A percentile compares a stretch with the other conserved stretches of the same genome.
Evolutionary conservation across 83 land plant genomes (phyloP).

Genomic region (Thuja plicata): DNA sequence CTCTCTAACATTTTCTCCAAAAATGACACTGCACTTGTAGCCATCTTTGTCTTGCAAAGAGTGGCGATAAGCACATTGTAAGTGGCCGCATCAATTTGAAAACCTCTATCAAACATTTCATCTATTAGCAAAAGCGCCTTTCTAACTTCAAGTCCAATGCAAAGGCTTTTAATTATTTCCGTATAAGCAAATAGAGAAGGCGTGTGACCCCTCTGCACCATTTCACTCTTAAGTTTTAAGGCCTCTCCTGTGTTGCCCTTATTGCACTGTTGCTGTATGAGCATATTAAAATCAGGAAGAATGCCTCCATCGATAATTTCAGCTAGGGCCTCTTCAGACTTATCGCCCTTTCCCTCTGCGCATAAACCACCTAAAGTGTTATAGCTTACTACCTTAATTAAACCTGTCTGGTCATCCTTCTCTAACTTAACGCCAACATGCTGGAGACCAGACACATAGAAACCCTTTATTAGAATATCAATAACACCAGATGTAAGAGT

Average conservation of each 20-base stretch:
- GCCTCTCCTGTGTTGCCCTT: slow-evolving; percentile 27
- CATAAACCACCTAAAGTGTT: slow-evolving; percentile 63
- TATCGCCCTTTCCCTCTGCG: slow-evolving; percentile 44
- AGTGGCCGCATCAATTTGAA: slow-evolving; percentile 41
- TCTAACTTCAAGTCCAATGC: slow-evolving; percentile 13
- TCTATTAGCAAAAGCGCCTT: slow-evolving; percentile 24
- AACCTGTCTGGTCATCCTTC: slow-evolving; percentile 40
- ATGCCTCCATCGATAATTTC: slow-evolving; percentile 38
- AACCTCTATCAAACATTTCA: slow-evolving; percentile 22
- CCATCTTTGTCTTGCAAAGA: slow-evolving; percentile 27
- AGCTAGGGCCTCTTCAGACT: slow-evolving; percentile 37
- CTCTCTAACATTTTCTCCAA: slow-evolving; percentile 35
- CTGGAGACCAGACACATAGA: slow-evolving; percentile 36
- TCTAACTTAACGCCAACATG: slow-evolving; percentile 38
- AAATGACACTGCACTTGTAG: slow-evolving; percentile 12
- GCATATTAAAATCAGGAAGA: slow-evolving; percentile 35
- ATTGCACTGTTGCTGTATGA: slow-evolving; percentile 23
- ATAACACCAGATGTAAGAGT: slow-evolving; percentile 26
- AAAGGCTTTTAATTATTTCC: slow-evolving; percentile 32
- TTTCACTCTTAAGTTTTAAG: slow-evolving; percentile 26
- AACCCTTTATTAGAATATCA: slow-evolving; percentile 46
- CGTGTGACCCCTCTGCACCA: slow-evolving; percentile 41
- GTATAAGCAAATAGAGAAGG: slow-evolving; percentile 26
- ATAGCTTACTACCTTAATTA: slow-evolving; percentile 42
- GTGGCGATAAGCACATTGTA: slow-evolving; percentile 36